A percentile compares a stretch with the other conserved stretches of the same genome.
Conservation (phyloP, 2,329 filamentous ascomycete species). For the Cladosporium velox region DNA sequence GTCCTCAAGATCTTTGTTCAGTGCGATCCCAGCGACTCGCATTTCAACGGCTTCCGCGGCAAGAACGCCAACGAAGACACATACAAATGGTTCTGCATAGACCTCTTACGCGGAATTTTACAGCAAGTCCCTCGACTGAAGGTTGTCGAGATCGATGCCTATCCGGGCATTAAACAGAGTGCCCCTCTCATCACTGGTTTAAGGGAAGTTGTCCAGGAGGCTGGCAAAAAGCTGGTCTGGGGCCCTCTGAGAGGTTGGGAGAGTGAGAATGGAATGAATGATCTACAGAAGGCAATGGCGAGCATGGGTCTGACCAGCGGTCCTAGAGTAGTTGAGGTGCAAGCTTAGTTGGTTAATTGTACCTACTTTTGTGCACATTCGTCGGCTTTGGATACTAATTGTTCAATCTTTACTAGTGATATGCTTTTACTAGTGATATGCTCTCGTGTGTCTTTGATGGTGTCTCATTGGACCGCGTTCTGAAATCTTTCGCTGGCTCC, state of each 20-base stretch:
- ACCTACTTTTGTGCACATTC: not conserved
- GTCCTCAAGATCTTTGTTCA: slow-evolving; percentile 69
- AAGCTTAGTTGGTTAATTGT: slow-evolving; percentile 16
- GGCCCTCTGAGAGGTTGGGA: slow-evolving; percentile 67
- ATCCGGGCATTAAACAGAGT: slow-evolving; percentile 63
- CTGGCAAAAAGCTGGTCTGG: slow-evolving; percentile 62
- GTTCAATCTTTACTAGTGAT: too few relatives aligned
- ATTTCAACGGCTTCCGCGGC: slow-evolving; percentile 67
- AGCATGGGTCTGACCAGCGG: slow-evolving; percentile 22
- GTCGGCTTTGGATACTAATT: too few relatives aligned
- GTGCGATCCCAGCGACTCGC: slow-evolving; percentile 64
- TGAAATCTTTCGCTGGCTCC: not conserved
- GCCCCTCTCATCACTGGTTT: slow-evolving; percentile 44
- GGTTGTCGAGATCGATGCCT: slow-evolving; percentile 70
- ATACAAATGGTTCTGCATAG: slow-evolving; percentile 67
- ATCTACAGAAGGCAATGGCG: slow-evolving; percentile 25
- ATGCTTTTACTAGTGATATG: not conserved
- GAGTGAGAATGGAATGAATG: slow-evolving; percentile 18
- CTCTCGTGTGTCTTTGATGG: not conserved
- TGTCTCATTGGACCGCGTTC: not conserved
- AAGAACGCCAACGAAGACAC: slow-evolving; percentile 59
- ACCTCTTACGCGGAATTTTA: slow-evolving; percentile 60
- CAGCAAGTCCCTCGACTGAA: slow-evolving; percentile 58
- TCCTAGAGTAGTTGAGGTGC: slow-evolving; percentile 23
- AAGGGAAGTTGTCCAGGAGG: slow-evolving; percentile 52